Evolutionary conservation across 2,329 filamentous ascomycete genomes (phyloP).

Genomic region (Colletotrichum noveboracense): DNA sequence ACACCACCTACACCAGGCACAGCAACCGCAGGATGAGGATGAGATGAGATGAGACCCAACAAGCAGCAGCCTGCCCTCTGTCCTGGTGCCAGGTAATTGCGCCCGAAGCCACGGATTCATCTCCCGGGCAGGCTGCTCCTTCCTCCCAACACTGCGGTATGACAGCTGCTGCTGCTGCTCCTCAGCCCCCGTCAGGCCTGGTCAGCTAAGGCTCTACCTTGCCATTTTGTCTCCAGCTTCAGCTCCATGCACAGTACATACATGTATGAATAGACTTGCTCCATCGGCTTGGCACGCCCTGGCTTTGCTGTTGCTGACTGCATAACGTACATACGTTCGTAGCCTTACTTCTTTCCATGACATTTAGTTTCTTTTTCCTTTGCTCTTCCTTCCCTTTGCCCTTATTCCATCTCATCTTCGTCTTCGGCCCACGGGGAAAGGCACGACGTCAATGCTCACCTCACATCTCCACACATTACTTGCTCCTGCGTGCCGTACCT

Average conservation of each 20-base stretch:
- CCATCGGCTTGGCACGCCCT: neutral
- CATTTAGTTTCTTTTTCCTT: neutral
- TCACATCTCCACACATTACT: neutral
- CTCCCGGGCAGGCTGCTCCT: neutral
- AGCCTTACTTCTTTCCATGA: neutral
- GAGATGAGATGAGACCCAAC: neutral
- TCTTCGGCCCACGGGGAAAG: neutral
- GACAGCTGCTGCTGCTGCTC: neutral
- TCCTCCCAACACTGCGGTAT: neutral
- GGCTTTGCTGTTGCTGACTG: neutral
- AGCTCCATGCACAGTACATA: neutral
- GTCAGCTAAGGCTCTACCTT: neutral
- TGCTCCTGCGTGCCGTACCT: neutral
- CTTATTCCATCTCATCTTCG: neutral
- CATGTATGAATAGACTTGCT: neutral
- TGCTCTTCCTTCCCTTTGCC: neutral
- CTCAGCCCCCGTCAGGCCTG: neutral
- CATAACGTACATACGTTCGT: neutral
- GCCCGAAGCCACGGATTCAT: constrained; percentile 1
- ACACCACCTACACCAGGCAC: neutral
- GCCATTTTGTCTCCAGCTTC: neutral
- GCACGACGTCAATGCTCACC: neutral
- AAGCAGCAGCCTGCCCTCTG: neutral
- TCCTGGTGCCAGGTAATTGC: neutral
- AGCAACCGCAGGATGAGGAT: neutral